Evolutionary conservation across 208 protist genomes (phyloP).

Genomic region (Leishmania turanica): DNA sequence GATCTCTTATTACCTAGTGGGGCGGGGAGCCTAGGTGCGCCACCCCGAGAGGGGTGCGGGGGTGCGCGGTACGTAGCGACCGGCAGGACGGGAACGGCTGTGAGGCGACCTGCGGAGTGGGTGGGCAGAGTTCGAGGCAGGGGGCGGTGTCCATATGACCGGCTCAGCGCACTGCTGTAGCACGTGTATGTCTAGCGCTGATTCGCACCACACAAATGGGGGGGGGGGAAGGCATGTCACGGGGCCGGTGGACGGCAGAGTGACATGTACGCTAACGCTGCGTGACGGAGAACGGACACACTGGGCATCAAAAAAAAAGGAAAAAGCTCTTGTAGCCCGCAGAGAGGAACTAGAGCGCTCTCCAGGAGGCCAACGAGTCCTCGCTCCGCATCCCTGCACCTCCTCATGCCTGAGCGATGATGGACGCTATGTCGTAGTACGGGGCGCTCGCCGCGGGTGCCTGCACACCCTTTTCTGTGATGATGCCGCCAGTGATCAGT

Average conservation of each 20-base stretch:
- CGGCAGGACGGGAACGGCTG: too few species aligned
- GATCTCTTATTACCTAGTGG: too few species aligned
- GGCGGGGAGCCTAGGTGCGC: too few species aligned
- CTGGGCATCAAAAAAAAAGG: background rate
- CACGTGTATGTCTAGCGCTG: background rate
- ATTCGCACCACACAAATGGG: background rate
- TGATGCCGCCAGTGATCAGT: conserved; percentile 95
- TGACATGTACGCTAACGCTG: too few species aligned
- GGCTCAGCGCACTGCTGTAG: background rate
- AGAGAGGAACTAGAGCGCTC: too few species aligned
- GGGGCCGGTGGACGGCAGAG: background rate
- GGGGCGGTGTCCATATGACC: background rate
- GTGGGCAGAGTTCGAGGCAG: background rate
- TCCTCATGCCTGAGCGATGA: conserved; percentile 14
- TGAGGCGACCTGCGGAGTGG: too few species aligned
- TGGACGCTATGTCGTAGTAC: conserved; percentile 63
- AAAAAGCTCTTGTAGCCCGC: background rate
- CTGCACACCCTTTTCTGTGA: conserved; percentile 92
- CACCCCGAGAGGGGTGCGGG: too few species aligned
- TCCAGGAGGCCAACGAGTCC: background rate
- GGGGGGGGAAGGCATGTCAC: background rate
- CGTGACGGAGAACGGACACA: background rate
- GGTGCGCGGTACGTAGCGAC: too few species aligned
- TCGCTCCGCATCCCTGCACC: background rate
- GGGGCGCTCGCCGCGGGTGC: conserved; percentile 42